A percentile compares a stretch with the other conserved stretches of the same genome.
phyloP scores from a whole-genome alignment of 768 basidiomycete genomes.

The Termitomyces sp. region DNA sequence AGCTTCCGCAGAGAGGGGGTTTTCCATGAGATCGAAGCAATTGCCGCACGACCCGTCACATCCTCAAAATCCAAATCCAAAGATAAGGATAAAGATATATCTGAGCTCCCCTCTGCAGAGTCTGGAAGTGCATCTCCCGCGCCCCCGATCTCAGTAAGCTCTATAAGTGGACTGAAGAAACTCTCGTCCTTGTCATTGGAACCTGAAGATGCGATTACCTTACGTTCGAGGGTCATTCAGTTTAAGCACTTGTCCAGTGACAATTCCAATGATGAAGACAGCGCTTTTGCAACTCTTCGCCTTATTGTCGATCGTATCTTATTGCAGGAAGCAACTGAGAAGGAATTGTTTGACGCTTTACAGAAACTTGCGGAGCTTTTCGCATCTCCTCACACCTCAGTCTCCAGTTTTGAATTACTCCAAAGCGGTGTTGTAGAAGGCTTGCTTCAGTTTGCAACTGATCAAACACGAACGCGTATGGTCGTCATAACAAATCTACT shows the following conservation, averaged over 20 bases:
- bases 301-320: slow-evolving; percentile 65
- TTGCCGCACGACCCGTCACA: slow-evolving; percentile 63
- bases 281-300: slow-evolving; percentile 60
- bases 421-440: slow-evolving; percentile 93
- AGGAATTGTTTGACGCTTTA: slow-evolving; percentile 57
- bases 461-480: slow-evolving; percentile 54
- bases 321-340: slow-evolving; percentile 51
- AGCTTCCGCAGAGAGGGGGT: slow-evolving; percentile 95
- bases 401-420: slow-evolving; percentile 94
- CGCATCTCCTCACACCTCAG: slow-evolving; percentile 65
- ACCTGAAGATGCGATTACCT: slow-evolving; percentile 86
- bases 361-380: slow-evolving; percentile 81
- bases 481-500: neutral
- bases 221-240: slow-evolving; percentile 87
- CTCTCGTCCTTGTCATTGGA: slow-evolving; percentile 66
- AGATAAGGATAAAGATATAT: slow-evolving; percentile 41
- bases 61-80: slow-evolving; percentile 41
- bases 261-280: slow-evolving; percentile 53
- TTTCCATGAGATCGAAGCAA: slow-evolving; percentile 85
- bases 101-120: slow-evolving; percentile 37
- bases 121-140: slow-evolving; percentile 31
- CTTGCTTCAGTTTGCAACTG: slow-evolving; percentile 77
- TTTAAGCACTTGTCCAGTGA: slow-evolving; percentile 71
- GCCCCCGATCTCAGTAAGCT: slow-evolving; percentile 30
- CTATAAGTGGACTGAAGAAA: slow-evolving; percentile 66